phyloP scores from a whole-genome alignment of 768 basidiomycete species.

The Pleurotus salmoneostramineus region DNA sequence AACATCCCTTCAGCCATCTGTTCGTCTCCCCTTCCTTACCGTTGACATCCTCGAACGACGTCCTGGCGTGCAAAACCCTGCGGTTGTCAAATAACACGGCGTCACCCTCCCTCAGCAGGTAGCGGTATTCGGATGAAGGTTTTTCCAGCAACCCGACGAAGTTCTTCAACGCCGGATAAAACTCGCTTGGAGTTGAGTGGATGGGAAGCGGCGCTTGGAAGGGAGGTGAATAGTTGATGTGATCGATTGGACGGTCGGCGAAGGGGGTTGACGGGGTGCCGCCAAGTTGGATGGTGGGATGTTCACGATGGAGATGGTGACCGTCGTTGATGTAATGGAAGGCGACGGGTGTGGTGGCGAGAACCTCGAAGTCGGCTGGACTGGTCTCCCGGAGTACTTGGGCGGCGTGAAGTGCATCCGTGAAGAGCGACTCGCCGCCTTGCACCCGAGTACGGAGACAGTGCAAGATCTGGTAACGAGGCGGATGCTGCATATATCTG shows the following conservation, averaged over 20 bases:
- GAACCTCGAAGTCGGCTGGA: constrained; percentile 50
- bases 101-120: constrained; percentile 78
- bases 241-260: constrained; percentile 35
- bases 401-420: constrained; percentile 73
- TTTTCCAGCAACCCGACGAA: constrained; percentile 62
- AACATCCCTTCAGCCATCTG: constrained; percentile 92
- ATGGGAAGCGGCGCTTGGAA: constrained; percentile 82
- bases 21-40: constrained; percentile 46
- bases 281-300: constrained; percentile 72
- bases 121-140: constrained; percentile 46
- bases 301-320: constrained; percentile 71
- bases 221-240: constrained; percentile 91
- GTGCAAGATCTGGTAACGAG: constrained; percentile 90
- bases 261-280: constrained; percentile 11
- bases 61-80: constrained; percentile 82
- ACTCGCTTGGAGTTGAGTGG: constrained; percentile 41
- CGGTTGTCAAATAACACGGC: constrained; percentile 91
- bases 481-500: constrained; percentile 90
- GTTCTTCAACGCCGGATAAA: constrained; percentile 57
- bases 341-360: constrained; percentile 64
- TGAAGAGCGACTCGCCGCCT: constrained; percentile 85
- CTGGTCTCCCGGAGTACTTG: constrained; percentile 39
- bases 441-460: constrained; percentile 80
- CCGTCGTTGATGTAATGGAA: constrained; percentile 93
- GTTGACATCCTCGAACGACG: constrained; percentile 56